These are phyloP conservation scores for Backusella morwellensis DNA, from an alignment of 192 early-diverging fungal genomes.

Conservation along the genomic window DNA sequence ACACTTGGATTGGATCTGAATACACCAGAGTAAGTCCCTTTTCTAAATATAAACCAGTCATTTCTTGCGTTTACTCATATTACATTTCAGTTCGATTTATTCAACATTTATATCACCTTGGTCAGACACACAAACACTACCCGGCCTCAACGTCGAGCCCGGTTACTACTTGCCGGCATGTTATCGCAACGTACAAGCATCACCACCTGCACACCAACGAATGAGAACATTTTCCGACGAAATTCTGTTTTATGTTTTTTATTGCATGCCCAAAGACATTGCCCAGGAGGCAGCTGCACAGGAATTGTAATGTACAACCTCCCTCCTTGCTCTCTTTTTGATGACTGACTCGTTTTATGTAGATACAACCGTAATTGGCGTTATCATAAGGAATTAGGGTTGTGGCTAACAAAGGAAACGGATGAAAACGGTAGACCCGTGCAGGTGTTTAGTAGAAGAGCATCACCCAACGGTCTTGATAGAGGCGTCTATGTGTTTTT, in stretches of 20 bases:
- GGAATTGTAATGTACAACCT: constrained; percentile 63
- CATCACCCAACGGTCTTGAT: constrained; percentile 58
- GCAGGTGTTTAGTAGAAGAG: constrained; percentile 48
- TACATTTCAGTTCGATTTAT: constrained; percentile 56
- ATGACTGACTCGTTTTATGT: not conserved
- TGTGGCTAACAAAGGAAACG: constrained; percentile 90
- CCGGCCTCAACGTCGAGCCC: constrained; percentile 69
- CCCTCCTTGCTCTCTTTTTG: too few species aligned
- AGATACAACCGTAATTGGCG: constrained; percentile 89
- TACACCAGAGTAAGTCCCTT: constrained; percentile 57
- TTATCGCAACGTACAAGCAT: constrained; percentile 70
- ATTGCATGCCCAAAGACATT: constrained; percentile 91
- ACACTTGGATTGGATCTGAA: constrained; percentile 78
- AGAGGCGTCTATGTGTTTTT: constrained; percentile 90
- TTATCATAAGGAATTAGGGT: constrained; percentile 90
- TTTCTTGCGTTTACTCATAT: not conserved
- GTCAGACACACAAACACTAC: constrained; percentile 67
- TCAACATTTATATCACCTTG: constrained; percentile 90
- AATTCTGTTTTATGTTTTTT: constrained; percentile 98
- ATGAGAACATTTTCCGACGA: constrained; percentile 81
- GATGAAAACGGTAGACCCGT: constrained; percentile 49
- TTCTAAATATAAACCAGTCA: not conserved
- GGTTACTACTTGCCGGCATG: constrained; percentile 84
- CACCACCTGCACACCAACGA: constrained; percentile 70
- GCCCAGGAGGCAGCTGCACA: constrained; percentile 92